Conservation (phyloP, 495 filamentous ascomycete genomes). For the Pyrenula massariospora region DNA sequence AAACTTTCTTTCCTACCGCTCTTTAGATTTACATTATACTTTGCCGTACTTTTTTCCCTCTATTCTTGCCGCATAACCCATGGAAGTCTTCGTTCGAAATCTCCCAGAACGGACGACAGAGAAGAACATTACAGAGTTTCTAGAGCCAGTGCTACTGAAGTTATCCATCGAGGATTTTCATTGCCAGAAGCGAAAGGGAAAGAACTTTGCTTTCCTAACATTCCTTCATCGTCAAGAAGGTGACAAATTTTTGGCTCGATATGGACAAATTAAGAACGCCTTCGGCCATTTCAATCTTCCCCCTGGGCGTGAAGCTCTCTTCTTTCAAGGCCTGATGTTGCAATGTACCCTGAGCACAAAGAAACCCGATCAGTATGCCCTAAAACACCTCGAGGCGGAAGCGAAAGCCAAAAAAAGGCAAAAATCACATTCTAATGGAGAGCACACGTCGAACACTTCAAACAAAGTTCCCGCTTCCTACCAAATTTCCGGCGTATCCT, state of each 20-base stretch:
- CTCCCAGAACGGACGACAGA: conserved; percentile 20
- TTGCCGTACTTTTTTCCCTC: too few relatives aligned
- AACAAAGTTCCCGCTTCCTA: background rate
- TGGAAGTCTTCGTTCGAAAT: conserved; percentile 32
- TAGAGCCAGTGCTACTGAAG: conserved; percentile 17
- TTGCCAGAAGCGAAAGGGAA: conserved; percentile 22
- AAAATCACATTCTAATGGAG: background rate
- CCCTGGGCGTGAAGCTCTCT: background rate
- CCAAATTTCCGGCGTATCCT: conserved; percentile 14
- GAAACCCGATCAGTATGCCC: conserved; percentile 18
- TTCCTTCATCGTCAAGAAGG: conserved; percentile 19
- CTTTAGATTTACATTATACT: too few relatives aligned
- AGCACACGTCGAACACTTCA: conserved; percentile 2
- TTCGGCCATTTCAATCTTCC: background rate
- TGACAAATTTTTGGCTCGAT: conserved; percentile 16
- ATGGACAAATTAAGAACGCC: conserved; percentile 12
- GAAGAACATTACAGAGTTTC: conserved; percentile 19
- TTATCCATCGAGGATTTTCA: conserved; percentile 17
- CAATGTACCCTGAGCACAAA: conserved; percentile 31
- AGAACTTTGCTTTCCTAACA: conserved; percentile 21
- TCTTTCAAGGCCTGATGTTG: conserved; percentile 24
- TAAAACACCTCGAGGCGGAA: conserved; percentile 27
- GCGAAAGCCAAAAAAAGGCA: conserved; percentile 10
- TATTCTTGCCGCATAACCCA: too few relatives aligned
- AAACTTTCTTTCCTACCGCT: too few relatives aligned